phyloP scores from a whole-genome alignment of 441 rosid species.

The Euphorbia celastroides region DNA sequence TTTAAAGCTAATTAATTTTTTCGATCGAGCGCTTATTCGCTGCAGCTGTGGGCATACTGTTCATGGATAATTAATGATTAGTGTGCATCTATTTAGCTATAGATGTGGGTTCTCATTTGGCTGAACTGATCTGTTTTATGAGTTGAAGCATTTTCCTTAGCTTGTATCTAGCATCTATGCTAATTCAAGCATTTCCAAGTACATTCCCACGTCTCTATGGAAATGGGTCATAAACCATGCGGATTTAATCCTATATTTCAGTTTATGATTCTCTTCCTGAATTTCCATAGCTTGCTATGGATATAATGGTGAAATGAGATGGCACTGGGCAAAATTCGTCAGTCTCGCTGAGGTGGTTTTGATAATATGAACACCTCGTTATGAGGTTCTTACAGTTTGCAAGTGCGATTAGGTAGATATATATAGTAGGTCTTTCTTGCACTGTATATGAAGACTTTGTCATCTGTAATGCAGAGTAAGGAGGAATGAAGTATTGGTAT shows the following conservation, averaged over 20 bases:
- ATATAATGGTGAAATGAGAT: slow-evolving; percentile 17
- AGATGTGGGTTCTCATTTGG: slow-evolving; percentile 1
- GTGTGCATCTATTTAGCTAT: slow-evolving; percentile 1
- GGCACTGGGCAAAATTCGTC: not conserved
- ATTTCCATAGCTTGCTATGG: not conserved
- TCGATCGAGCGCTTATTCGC: slow-evolving; percentile 15
- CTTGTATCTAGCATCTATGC: slow-evolving; percentile 3
- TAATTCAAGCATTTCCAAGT: not conserved
- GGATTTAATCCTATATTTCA: slow-evolving; percentile 5
- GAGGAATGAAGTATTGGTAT: not conserved
- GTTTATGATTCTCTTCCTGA: slow-evolving; percentile 1
- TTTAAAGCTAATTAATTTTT: no score
- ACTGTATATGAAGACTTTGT: not conserved
- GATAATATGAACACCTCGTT: not conserved
- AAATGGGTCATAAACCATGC: slow-evolving; percentile 8
- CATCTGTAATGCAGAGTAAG: not conserved
- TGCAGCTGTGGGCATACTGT: slow-evolving; percentile 16
- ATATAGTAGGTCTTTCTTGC: slow-evolving; percentile 3
- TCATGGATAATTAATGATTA: slow-evolving; percentile 9
- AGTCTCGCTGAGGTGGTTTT: slow-evolving; percentile 18
- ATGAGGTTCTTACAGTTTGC: slow-evolving; percentile 4
- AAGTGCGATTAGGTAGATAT: not conserved
- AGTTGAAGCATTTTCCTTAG: slow-evolving; percentile 4
- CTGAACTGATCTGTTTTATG: slow-evolving; percentile 1
- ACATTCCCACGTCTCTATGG: slow-evolving; percentile 3